phyloP scores from a whole-genome alignment of 176 grass and related monocot species.

The Microstegium vimineum region DNA sequence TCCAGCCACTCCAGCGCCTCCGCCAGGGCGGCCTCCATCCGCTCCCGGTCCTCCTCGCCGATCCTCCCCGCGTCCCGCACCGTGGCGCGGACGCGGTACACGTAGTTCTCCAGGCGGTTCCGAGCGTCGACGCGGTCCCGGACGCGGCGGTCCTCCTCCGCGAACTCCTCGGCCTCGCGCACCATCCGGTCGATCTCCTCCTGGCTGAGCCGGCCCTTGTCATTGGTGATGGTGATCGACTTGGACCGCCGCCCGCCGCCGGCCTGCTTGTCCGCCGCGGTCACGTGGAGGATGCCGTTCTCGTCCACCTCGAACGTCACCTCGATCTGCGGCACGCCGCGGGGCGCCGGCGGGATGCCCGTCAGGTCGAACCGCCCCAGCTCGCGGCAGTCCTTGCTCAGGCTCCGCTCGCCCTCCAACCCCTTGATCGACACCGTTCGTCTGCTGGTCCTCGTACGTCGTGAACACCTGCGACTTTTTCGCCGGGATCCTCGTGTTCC shows the following conservation, averaged over 20 bases:
- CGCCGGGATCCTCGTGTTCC: conserved; percentile 32
- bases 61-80: not conserved
- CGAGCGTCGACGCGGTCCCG: conserved; percentile 19
- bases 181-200: conserved; percentile 44
- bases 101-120: conserved; percentile 31
- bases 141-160: conserved; percentile 19
- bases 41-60: conserved; percentile 15
- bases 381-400: conserved; percentile 70
- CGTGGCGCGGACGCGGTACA: conserved; percentile 1
- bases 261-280: conserved; percentile 25
- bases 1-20: conserved; percentile 37
- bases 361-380: conserved; percentile 70
- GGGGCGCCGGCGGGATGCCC: conserved; percentile 57
- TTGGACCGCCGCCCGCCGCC: not conserved
- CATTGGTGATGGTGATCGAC: conserved; percentile 28
- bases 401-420: conserved; percentile 52
- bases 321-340: conserved; percentile 33
- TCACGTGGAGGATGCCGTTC: conserved; percentile 30
- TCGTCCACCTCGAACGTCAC: conserved; percentile 37
- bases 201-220: conserved; percentile 26
- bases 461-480: conserved; percentile 45
- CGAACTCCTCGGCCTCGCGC: conserved; percentile 40
- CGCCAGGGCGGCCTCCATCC: not conserved
- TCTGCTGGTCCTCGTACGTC: conserved; percentile 41
- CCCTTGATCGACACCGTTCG: conserved; percentile 26